Evolutionary conservation across 2,329 filamentous ascomycete species (phyloP).

Genomic region (Akanthomyces uredinophilus): DNA sequence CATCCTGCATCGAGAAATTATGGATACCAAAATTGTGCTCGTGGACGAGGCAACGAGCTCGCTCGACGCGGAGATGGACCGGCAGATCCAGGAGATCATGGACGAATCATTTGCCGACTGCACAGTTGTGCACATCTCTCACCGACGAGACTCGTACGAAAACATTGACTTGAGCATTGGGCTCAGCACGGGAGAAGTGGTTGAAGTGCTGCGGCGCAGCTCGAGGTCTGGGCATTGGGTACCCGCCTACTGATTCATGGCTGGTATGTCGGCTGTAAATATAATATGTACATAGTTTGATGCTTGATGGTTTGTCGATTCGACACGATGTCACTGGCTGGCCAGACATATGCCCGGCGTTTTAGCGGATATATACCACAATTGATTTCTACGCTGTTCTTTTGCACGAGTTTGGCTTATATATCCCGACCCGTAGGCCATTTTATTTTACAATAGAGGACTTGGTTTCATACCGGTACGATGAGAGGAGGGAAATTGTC

Average conservation of each 20-base stretch:
- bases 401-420: no score
- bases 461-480: no score
- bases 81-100: constrained; percentile 14
- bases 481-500: no score
- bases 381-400: background rate
- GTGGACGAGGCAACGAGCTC: constrained; percentile 21
- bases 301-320: background rate
- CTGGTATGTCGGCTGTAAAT: background rate
- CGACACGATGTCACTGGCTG: background rate
- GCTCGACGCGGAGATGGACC: constrained; percentile 18
- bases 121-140: constrained; percentile 17
- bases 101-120: constrained; percentile 17
- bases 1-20: constrained; percentile 16
- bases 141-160: constrained; percentile 13
- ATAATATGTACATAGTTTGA: background rate
- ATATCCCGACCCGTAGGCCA: no score
- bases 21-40: constrained; percentile 17
- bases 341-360: background rate
- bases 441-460: no score
- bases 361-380: background rate
- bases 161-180: constrained; percentile 8
- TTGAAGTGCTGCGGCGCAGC: background rate
- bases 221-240: background rate
- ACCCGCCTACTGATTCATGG: background rate
- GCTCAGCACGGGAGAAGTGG: background rate